Evolutionary conservation across 73 alveolate genomes (phyloP), one percentile per base, ranked within the genome.

Genomic region (Tetrahymena thermophila): DNA sequence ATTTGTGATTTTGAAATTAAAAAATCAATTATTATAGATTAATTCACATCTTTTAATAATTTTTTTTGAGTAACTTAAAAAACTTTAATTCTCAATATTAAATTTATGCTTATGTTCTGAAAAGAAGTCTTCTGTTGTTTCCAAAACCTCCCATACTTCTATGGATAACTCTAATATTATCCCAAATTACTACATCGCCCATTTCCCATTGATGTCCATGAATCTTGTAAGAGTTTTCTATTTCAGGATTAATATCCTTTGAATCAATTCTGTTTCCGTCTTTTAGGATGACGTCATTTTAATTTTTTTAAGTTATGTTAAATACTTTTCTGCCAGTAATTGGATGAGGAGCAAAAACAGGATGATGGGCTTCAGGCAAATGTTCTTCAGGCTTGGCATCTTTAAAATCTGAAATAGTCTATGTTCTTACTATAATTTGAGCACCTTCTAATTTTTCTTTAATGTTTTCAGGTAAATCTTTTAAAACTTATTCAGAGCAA

Each of bases 151-250:
- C 96, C 56, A 35, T 42, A 17, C 95, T 50, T 85, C 93, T 94
- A 35, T 94, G 96, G 21, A 94, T 83, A 94, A 37, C 85, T 94
- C 71, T 35, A 25, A 94, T 43, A 35, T 94, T 94, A 93, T 94
- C 96, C 96, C 96, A 94, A 85, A 94, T 83, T 0, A 94, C 43
- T 2, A 94, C 85, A 55, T 94, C 96, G 31, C 96, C 96, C 85
- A 71, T 95, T 57, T 94, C 96, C 95, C 96, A 94, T 28, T 85
- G 34, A 35, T 94, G 96, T 19, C 57, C 28, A 85, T 94, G 55
- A 3, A 37, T 8, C 21, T 34, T 71, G 25, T 94, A 94, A 55
- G 37, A 23, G 85, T 55, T 35, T 40, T 37, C 71, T n/a, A 94
- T 35, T 40, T 56, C 94, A 8, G 44, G 57, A 85, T 34, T 42